These are phyloP conservation scores for Codiaeum variegatum DNA, from an alignment of 441 rosid species.

Conservation along the genomic window DNA sequence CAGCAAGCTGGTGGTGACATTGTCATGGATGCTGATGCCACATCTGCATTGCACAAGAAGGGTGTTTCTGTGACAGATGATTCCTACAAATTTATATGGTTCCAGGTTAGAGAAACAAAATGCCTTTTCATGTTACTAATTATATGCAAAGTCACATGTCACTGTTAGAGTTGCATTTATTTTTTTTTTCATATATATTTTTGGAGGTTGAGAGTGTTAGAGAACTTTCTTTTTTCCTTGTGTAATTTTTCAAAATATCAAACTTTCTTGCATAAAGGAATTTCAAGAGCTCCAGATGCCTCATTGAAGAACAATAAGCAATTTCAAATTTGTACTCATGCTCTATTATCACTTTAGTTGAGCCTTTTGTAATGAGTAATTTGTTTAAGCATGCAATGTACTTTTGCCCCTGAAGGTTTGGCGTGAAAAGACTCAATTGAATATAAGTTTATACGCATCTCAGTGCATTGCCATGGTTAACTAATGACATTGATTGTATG, in stretches of 20 bases:
- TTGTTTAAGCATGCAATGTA: background rate
- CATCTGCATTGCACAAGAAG: conserved; percentile 67
- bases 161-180: background rate
- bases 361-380: background rate
- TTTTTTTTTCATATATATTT: background rate
- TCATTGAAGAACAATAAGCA: background rate
- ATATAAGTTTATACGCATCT: background rate
- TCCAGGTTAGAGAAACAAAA: conserved; percentile 46
- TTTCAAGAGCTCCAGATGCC: background rate
- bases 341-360: background rate
- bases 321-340: background rate
- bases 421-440: background rate
- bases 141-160: background rate
- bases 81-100: conserved; percentile 77
- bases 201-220: background rate
- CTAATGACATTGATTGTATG: background rate
- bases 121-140: conserved; percentile 8
- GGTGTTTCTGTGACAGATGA: conserved; percentile 75
- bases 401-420: too few relatives aligned
- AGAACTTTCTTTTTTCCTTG: background rate
- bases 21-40: conserved; percentile 94
- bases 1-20: conserved; percentile 92
- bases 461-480: background rate
- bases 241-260: background rate
- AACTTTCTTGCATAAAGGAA: background rate